phyloP scores from a whole-genome alignment of 305 asterid species.

The Striga hermonthica region DNA sequence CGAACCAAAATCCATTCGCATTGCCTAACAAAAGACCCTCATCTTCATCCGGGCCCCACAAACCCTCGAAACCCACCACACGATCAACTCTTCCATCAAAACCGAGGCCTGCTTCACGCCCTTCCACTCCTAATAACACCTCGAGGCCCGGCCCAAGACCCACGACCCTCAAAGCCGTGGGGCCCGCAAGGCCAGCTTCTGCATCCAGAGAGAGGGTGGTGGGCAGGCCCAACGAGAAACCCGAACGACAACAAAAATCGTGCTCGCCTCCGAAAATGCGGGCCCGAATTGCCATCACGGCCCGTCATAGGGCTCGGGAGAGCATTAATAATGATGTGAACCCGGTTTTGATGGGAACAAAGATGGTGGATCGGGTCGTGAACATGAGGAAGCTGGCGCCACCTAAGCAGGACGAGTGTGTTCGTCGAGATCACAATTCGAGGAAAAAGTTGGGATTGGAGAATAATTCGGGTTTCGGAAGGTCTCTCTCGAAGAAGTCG shows the following conservation, averaged over 20 bases:
- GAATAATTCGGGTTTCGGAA: constrained; percentile 58
- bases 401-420: constrained; percentile 37
- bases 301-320: constrained; percentile 28
- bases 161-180: constrained; percentile 36
- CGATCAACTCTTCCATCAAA: constrained; percentile 30
- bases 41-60: constrained; percentile 30
- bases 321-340: constrained; percentile 38
- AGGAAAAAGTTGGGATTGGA: constrained; percentile 33
- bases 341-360: constrained; percentile 48
- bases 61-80: neutral
- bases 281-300: constrained; percentile 32
- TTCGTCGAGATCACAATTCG: constrained; percentile 28
- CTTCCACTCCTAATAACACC: constrained; percentile 48
- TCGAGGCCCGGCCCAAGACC: constrained; percentile 45
- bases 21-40: constrained; percentile 34
- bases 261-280: constrained; percentile 51
- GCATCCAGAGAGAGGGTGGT: constrained; percentile 50
- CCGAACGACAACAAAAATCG: constrained; percentile 41
- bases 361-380: constrained; percentile 53
- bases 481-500: constrained; percentile 74
- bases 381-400: constrained; percentile 60
- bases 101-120: constrained; percentile 38
- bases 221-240: neutral
- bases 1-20: neutral
- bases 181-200: constrained; percentile 60